Evolutionary conservation across 805 yeast species (phyloP).

Genomic region (Metschnikowia henanensis): DNA sequence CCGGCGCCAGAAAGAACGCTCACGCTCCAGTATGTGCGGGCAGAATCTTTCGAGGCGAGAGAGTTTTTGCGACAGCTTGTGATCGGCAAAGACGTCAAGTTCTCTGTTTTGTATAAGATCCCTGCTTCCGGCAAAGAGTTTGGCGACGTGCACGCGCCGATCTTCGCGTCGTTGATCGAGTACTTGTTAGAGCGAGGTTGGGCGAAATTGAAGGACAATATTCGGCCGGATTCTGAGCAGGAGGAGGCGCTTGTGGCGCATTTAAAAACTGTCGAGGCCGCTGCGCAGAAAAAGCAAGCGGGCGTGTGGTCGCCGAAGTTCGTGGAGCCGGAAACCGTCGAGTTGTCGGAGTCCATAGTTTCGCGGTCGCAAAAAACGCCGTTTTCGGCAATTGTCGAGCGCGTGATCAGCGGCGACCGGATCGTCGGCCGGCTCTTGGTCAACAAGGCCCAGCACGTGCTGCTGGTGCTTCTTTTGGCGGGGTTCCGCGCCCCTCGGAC

Average conservation of each 20-base stretch:
- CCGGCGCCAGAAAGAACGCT: constrained; percentile 57
- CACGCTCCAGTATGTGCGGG: constrained; percentile 63
- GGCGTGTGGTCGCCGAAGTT: constrained; percentile 54
- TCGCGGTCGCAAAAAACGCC: constrained; percentile 41
- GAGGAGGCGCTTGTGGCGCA: constrained; percentile 41
- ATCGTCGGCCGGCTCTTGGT: constrained; percentile 58
- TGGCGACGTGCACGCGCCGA: constrained; percentile 69
- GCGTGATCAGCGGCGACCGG: constrained; percentile 77
- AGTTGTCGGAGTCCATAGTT: constrained; percentile 32
- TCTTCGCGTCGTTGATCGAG: constrained; percentile 58
- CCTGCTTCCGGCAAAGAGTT: constrained; percentile 58
- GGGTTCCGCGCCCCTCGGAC: constrained; percentile 77
- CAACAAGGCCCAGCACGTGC: constrained; percentile 50
- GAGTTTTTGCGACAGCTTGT: constrained; percentile 61
- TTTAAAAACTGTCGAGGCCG: constrained; percentile 43
- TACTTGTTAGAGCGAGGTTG: constrained; percentile 57
- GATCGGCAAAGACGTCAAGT: constrained; percentile 64
- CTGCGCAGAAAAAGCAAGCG: constrained; percentile 48
- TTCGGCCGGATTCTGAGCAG: constrained; percentile 32
- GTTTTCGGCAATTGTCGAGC: constrained; percentile 64
- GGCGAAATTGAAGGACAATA: constrained; percentile 60
- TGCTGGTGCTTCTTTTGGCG: constrained; percentile 63
- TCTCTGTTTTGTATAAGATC: constrained; percentile 54
- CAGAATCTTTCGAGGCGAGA: constrained; percentile 58
- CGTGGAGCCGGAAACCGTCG: constrained; percentile 21